Evolutionary conservation across 2,329 filamentous ascomycete species (phyloP).

Genomic region (Botrytis fragariae): DNA sequence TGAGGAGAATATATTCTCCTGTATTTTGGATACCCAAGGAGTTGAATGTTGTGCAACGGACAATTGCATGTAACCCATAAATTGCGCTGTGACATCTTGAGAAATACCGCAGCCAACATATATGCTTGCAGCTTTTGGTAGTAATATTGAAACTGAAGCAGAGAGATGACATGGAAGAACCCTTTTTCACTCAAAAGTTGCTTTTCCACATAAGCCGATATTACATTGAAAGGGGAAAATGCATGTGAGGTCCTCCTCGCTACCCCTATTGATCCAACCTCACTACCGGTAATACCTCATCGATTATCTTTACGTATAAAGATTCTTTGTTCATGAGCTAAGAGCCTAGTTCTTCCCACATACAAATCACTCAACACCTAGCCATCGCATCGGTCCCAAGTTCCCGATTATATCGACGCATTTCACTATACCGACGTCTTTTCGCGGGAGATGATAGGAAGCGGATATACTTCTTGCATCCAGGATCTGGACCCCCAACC

Average conservation of each 20-base stretch:
- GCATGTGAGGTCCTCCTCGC: not conserved
- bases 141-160: not conserved
- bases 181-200: not conserved
- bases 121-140: not conserved
- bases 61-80: not conserved
- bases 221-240: not conserved
- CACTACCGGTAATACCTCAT: not conserved
- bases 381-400: not conserved
- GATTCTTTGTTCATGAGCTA: not conserved
- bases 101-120: not conserved
- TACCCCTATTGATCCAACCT: constrained; percentile 4
- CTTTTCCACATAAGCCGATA: not conserved
- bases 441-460: not conserved
- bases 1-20: not conserved
- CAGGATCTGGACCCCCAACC: not conserved
- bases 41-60: not conserved
- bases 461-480: not conserved
- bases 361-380: not conserved
- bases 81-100: not conserved
- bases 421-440: not conserved
- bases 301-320: not conserved
- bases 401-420: not conserved
- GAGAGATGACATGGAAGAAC: not conserved
- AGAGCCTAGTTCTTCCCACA: not conserved
- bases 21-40: not conserved